Conservation (phyloP, 495 filamentous ascomycete genomes). For the Aspergillus bertholletiae region DNA sequence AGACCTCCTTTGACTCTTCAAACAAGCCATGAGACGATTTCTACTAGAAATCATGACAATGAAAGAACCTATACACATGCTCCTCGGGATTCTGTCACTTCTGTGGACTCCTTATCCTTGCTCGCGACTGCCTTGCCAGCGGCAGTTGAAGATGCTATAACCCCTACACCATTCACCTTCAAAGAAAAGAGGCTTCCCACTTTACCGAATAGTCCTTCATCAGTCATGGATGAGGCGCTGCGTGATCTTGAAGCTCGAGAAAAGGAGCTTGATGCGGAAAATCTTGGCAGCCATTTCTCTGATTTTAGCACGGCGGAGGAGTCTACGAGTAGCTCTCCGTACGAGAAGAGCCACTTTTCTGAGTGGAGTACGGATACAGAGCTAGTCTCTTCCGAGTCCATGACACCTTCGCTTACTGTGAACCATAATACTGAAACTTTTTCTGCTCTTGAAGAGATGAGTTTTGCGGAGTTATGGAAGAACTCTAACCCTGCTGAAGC, state of each 20-base stretch:
- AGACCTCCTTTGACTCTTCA: constrained; percentile 27
- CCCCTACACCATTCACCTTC: constrained; percentile 28
- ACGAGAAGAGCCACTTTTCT: constrained; percentile 43
- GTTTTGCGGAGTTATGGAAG: constrained; percentile 24
- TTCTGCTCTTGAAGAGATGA: constrained; percentile 20
- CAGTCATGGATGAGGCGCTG: constrained; percentile 46
- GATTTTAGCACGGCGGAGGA: constrained; percentile 39
- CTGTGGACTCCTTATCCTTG: constrained; percentile 15
- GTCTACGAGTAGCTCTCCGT: constrained; percentile 22
- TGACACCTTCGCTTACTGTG: constrained; percentile 33
- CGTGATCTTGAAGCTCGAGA: constrained; percentile 38
- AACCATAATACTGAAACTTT: constrained; percentile 20
- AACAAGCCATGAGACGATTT: constrained; percentile 15
- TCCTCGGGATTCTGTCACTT: constrained; percentile 17
- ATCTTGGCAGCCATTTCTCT: constrained; percentile 40
- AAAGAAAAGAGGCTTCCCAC: constrained; percentile 43
- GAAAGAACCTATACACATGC: constrained; percentile 1
- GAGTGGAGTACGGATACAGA: constrained; percentile 46
- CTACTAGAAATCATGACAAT: neutral
- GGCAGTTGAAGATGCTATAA: constrained; percentile 18
- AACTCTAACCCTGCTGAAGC: constrained; percentile 19
- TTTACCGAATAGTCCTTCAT: constrained; percentile 45
- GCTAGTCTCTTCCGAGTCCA: constrained; percentile 35
- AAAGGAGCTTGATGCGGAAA: constrained; percentile 29
- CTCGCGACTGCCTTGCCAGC: constrained; percentile 7